Evolutionary conservation across 805 yeast species (phyloP), one percentile per base, ranked within the genome.

Genomic region (Torulaspora quercuum): DNA sequence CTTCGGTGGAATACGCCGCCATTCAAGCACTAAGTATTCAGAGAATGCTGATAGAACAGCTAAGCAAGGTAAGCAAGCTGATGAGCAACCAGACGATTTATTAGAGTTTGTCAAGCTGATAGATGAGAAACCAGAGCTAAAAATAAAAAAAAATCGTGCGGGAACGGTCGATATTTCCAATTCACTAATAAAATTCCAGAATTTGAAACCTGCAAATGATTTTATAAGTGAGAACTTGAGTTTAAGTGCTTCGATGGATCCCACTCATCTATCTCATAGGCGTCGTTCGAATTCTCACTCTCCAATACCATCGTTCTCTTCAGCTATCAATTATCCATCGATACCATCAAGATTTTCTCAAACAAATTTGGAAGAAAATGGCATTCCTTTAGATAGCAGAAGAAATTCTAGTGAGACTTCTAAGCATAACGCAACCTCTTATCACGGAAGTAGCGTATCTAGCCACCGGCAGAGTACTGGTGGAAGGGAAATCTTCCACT

Each of bases 91-190:
- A 13, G 53, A 53, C 37, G 85, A 78, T 45, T 67, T 84, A 12
- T 70, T 80, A 41, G 84, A 81, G 33, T 84, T 84, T 64, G 82
- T 84, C 29, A 69, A 73, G 45, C 66, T 82, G 70, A 74, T 84
- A 28, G 92, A 84, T 45, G 74, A 76, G 29, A 78, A 76, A 48
- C 66, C 70, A 6, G 83, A 76, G 27, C 58, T 78, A 15, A 66
- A 73, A 13, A 16, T 55, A 3, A 49, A 42, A 21, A 50, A 47
- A 43, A 36, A 39, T 12, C 33, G 30, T 15, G 27, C 34, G 6
- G 31, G 25, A 16, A 63, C 41, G 15, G 39, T 37, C 23, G 46
- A 63, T 29, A 55, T 42, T 19, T 52, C 70, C 6, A 78, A 73
- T 37, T 73, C 80, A 0, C 54, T 79, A 32, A 63, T 64, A 13